Evolutionary conservation across 2,329 filamentous ascomycete species (phyloP).

Genomic region (Polychaeton citri): DNA sequence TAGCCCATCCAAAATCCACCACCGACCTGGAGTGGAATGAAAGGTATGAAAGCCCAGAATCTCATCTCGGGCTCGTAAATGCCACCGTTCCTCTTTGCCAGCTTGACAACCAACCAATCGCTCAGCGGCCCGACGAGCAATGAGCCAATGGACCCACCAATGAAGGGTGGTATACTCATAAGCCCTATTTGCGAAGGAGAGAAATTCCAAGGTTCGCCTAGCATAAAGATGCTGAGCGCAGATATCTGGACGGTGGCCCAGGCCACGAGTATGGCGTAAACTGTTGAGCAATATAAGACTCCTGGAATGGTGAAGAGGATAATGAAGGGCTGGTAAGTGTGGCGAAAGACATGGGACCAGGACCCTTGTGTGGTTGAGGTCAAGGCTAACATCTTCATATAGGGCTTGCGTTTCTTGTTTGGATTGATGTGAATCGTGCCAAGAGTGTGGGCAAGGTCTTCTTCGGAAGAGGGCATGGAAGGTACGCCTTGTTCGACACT

Average conservation of each 20-base stretch:
- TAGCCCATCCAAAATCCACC: slow-evolving; percentile 28
- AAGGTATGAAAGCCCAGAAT: slow-evolving; percentile 22
- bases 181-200: slow-evolving; percentile 35
- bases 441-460: too few relatives aligned
- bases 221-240: slow-evolving; percentile 23
- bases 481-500: too few relatives aligned
- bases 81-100: slow-evolving; percentile 20
- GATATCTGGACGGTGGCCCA: slow-evolving; percentile 27
- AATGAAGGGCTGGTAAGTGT: slow-evolving; percentile 26
- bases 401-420: too few relatives aligned
- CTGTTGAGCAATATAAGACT: slow-evolving; percentile 24
- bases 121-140: slow-evolving; percentile 33
- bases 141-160: slow-evolving; percentile 34
- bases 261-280: slow-evolving; percentile 25
- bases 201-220: slow-evolving; percentile 31
- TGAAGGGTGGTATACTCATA: slow-evolving; percentile 38
- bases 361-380: too few relatives aligned
- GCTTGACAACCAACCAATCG: slow-evolving; percentile 26
- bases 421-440: too few relatives aligned
- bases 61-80: slow-evolving; percentile 23
- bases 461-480: too few relatives aligned
- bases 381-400: too few relatives aligned
- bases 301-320: slow-evolving; percentile 27
- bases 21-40: slow-evolving; percentile 17
- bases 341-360: too few relatives aligned